Percentiles rank a stretch among this genome's conserved stretches.
Evolutionary conservation across 768 basidiomycete genomes (phyloP).

Genomic region (Suillus placidus): DNA sequence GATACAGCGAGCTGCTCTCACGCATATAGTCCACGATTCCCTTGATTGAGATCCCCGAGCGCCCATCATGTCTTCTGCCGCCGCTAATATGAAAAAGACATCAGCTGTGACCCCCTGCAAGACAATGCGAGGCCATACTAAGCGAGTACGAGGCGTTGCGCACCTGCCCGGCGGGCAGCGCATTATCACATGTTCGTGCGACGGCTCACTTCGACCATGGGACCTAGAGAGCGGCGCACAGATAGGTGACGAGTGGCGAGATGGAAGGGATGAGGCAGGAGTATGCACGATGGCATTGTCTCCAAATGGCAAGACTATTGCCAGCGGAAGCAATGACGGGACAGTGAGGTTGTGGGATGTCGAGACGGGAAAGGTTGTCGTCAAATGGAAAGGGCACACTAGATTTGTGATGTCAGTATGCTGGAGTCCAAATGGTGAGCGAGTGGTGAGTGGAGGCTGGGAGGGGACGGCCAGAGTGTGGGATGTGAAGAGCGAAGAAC

Average conservation of each 20-base stretch:
- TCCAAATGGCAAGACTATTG: neutral
- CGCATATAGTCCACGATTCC: neutral
- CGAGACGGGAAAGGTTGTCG: neutral
- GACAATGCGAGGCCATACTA: neutral
- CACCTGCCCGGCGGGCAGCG: neutral
- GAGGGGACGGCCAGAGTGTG: too few relatives aligned
- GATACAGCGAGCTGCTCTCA: too few relatives aligned
- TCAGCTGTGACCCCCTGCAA: neutral
- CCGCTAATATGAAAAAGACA: neutral
- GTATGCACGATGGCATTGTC: neutral
- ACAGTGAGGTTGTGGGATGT: neutral
- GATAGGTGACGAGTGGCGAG: constrained; percentile 7
- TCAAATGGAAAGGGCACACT: too few relatives aligned
- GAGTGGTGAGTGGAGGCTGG: neutral
- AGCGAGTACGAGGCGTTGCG: neutral
- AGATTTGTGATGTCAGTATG: too few relatives aligned
- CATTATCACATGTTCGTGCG: constrained; percentile 12
- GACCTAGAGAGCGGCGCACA: constrained; percentile 28
- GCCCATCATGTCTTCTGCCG: neutral
- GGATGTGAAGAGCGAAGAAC: too few relatives aligned
- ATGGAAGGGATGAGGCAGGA: neutral
- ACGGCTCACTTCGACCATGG: constrained; percentile 18
- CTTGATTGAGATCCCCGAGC: neutral
- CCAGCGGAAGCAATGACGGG: neutral
- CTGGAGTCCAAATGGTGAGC: neutral